Conservation (phyloP, 306 rosid genomes). For the Vicia sativa region DNA sequence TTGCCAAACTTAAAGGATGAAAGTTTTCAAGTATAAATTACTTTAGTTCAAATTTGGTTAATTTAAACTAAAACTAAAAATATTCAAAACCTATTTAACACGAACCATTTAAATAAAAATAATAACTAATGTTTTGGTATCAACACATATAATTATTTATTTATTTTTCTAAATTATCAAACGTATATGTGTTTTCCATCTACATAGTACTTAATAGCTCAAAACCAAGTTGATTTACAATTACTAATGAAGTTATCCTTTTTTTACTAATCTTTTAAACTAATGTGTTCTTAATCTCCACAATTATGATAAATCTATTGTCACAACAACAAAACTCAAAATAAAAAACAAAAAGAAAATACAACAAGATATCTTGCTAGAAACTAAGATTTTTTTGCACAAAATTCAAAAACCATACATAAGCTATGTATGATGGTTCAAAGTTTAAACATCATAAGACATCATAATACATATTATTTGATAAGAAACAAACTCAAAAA, state of each 20-base stretch:
- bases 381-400: constrained; percentile 23
- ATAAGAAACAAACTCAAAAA: constrained; percentile 26
- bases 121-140: too few relatives aligned
- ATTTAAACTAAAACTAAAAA: neutral
- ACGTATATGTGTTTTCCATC: too few relatives aligned
- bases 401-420: constrained; percentile 11
- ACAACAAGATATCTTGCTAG: constrained; percentile 18
- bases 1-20: neutral
- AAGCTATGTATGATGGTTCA: constrained; percentile 10
- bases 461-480: constrained; percentile 36
- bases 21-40: neutral
- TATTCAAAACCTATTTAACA: neutral
- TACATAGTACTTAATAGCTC: too few relatives aligned
- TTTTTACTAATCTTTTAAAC: neutral
- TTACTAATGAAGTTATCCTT: neutral
- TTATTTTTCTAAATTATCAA: neutral
- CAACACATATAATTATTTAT: neutral
- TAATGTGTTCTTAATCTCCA: constrained; percentile 6
- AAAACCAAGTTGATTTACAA: constrained; percentile 3
- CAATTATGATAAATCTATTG: neutral
- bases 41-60: neutral
- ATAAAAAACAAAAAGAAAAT: constrained; percentile 8
- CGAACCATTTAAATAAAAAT: neutral
- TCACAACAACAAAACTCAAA: neutral
- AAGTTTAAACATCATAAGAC: constrained; percentile 13